These are phyloP conservation scores for Tarenaya hassleriana DNA, from an alignment of 345 rosid species.

Conservation along the genomic window DNA sequence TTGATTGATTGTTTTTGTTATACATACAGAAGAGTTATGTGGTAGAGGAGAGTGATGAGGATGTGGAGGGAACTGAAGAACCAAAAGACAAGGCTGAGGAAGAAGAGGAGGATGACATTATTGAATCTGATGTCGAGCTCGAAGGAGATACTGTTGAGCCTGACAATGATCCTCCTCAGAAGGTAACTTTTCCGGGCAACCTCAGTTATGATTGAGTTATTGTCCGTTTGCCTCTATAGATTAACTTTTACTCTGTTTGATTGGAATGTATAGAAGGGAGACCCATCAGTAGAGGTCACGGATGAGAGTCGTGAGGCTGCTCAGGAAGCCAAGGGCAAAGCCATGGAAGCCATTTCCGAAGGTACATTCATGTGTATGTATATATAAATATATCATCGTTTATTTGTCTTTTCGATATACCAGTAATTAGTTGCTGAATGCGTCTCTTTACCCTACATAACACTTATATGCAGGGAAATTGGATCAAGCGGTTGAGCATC, in stretches of 20 bases:
- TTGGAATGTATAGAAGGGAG: slow-evolving; percentile 63
- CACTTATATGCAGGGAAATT: slow-evolving; percentile 43
- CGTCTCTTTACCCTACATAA: not conserved
- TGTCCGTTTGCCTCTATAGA: not conserved
- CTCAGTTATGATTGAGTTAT: not conserved
- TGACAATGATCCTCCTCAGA: slow-evolving; percentile 93
- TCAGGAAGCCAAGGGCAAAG: slow-evolving; percentile 77
- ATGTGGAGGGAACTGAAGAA: slow-evolving; percentile 41
- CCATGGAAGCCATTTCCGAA: slow-evolving; percentile 80
- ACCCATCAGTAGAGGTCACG: slow-evolving; percentile 59
- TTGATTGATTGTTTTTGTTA: slow-evolving; percentile 10
- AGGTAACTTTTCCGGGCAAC: slow-evolving; percentile 31
- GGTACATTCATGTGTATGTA: slow-evolving; percentile 28
- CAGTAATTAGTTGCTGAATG: slow-evolving; percentile 1
- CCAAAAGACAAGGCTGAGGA: slow-evolving; percentile 34
- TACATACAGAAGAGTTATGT: slow-evolving; percentile 55
- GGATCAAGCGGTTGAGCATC: slow-evolving; percentile 74
- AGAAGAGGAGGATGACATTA: slow-evolving; percentile 78
- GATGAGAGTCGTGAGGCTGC: slow-evolving; percentile 88
- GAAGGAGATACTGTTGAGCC: slow-evolving; percentile 88
- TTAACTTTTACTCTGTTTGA: not conserved
- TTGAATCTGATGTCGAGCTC: slow-evolving; percentile 87
- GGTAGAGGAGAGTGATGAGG: slow-evolving; percentile 72
- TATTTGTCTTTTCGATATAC: not conserved
- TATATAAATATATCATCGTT: not conserved